Percentiles rank a stretch among this genome's conserved stretches.
phyloP scores from a whole-genome alignment of 1,284 basidiomycete genomes.

The Somion occarium region DNA sequence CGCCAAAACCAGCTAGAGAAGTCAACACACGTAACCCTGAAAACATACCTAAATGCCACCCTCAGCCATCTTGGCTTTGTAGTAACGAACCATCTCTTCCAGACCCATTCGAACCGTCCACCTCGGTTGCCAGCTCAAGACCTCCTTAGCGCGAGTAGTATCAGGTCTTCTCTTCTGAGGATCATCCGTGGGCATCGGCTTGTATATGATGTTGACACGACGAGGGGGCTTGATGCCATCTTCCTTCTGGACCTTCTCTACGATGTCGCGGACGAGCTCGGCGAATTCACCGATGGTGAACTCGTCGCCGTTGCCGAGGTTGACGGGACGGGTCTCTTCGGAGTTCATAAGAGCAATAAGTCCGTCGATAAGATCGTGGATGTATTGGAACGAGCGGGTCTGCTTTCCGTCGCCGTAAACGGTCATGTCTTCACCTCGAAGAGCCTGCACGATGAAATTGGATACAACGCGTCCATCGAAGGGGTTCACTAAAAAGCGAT shows the following conservation, averaged over 20 bases:
- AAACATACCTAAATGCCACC: constrained; percentile 60
- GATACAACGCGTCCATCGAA: constrained; percentile 96
- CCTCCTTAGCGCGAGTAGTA: constrained; percentile 83
- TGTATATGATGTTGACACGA: constrained; percentile 73
- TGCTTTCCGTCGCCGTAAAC: constrained; percentile 96
- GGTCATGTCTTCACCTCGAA: constrained; percentile 93
- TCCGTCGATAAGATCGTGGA: constrained; percentile 79
- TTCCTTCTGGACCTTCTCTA: constrained; percentile 84
- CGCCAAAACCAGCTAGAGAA: background rate
- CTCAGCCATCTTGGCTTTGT: constrained; percentile 82
- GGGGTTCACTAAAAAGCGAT: constrained; percentile 91
- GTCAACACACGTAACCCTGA: background rate
- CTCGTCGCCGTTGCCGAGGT: constrained; percentile 92
- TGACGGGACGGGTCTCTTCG: constrained; percentile 85
- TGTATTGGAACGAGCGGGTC: constrained; percentile 96
- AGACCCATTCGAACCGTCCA: constrained; percentile 91
- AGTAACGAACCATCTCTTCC: constrained; percentile 91
- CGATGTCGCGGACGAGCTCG: constrained; percentile 82
- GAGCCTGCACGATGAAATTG: constrained; percentile 96
- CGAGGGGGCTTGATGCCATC: constrained; percentile 59
- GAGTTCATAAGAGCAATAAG: constrained; percentile 93
- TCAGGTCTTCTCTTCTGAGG: constrained; percentile 93
- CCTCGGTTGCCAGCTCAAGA: constrained; percentile 89
- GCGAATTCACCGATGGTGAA: constrained; percentile 93
- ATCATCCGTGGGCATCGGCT: constrained; percentile 89